Conservation (phyloP, 768 basidiomycete species). For the Pleurotus salmoneostramineus region DNA sequence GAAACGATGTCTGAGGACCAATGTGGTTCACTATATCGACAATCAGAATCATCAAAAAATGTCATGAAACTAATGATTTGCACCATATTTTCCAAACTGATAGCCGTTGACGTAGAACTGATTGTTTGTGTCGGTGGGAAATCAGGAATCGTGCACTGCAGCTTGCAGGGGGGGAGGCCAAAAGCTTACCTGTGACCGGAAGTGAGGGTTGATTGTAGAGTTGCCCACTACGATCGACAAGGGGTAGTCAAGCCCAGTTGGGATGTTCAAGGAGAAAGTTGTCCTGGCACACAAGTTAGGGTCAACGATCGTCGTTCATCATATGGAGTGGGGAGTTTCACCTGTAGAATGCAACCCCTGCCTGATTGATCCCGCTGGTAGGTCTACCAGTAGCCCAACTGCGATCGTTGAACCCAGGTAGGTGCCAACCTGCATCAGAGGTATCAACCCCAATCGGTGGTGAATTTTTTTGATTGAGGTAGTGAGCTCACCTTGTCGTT, state of each 20-base stretch:
- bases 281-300: conserved; percentile 19
- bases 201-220: conserved; percentile 37
- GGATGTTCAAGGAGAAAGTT: conserved; percentile 39
- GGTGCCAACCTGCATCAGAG: conserved; percentile 41
- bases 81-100: conserved; percentile 41
- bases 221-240: conserved; percentile 41
- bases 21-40: conserved; percentile 32
- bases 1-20: conserved; percentile 38
- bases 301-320: neutral
- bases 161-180: too few relatives aligned
- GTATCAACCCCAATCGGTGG: neutral
- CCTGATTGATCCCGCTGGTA: conserved; percentile 32
- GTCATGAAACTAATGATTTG: conserved; percentile 8
- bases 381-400: conserved; percentile 40
- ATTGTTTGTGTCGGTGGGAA: neutral
- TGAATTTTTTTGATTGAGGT: conserved; percentile 8
- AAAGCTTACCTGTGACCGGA: conserved; percentile 33
- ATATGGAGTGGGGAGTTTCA: conserved; percentile 9
- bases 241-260: conserved; percentile 44
- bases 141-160: too few relatives aligned
- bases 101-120: conserved; percentile 42
- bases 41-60: neutral
- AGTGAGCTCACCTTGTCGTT: conserved; percentile 37
- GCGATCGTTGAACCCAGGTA: conserved; percentile 50
- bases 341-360: conserved; percentile 49